Percentiles rank a stretch among this genome's conserved stretches.
Conservation (phyloP, 768 basidiomycete species). For the Termitomyces sp. region DNA sequence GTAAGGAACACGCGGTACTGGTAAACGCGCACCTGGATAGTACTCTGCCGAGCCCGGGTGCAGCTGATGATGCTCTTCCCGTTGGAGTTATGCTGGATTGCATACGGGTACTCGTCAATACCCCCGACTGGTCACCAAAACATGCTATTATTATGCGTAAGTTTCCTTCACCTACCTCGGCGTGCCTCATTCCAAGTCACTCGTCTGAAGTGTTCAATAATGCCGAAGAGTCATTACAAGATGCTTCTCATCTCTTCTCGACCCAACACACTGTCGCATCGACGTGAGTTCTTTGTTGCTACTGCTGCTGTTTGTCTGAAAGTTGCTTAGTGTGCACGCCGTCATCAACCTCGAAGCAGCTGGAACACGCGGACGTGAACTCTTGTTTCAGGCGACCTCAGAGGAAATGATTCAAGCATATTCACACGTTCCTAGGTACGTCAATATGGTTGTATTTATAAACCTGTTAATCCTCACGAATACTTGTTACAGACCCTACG, state of each 20-base stretch:
- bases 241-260: constrained; percentile 89
- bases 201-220: constrained; percentile 76
- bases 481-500: constrained; percentile 58
- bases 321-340: constrained; percentile 62
- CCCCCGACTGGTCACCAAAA: constrained; percentile 64
- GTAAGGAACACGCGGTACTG: constrained; percentile 79
- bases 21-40: constrained; percentile 83
- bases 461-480: neutral
- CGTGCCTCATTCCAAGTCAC: neutral
- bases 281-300: constrained; percentile 42
- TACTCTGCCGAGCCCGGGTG: constrained; percentile 75
- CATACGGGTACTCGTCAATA: constrained; percentile 68
- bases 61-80: constrained; percentile 82
- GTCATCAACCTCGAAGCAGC: constrained; percentile 92
- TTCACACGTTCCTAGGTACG: constrained; percentile 71
- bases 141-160: constrained; percentile 79
- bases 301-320: neutral
- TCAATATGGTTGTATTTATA: neutral
- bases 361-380: constrained; percentile 79
- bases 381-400: constrained; percentile 94
- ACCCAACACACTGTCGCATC: constrained; percentile 76
- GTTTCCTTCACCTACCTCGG: constrained; percentile 21
- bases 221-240: constrained; percentile 92
- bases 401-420: constrained; percentile 94
- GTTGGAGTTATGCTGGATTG: constrained; percentile 92